These are phyloP conservation scores for Barnettozyma sucrosica DNA, from an alignment of 805 yeast species.

Conservation along the genomic window DNA sequence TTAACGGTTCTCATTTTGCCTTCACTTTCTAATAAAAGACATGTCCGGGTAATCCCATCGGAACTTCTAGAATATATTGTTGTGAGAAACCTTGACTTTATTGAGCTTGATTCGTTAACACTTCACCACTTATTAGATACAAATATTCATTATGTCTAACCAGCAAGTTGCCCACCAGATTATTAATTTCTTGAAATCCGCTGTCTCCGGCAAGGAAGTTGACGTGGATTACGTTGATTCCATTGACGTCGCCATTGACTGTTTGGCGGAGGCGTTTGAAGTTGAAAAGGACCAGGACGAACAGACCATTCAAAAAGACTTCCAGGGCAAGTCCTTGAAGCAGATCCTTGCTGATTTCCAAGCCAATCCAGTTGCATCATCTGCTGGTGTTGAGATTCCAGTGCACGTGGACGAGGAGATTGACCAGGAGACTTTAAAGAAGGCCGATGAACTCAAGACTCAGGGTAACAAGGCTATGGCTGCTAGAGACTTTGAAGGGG, in stretches of 20 bases:
- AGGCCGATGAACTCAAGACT: constrained; percentile 79
- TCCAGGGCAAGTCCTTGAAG: constrained; percentile 42
- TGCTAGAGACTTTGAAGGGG: constrained; percentile 57
- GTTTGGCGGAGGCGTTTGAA: constrained; percentile 81
- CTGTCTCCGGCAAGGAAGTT: constrained; percentile 57
- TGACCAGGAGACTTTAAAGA: constrained; percentile 47
- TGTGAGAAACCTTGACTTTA: not conserved
- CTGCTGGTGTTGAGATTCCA: constrained; percentile 30
- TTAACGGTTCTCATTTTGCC: too few species aligned
- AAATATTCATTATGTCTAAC: constrained; percentile 28
- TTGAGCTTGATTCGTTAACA: not conserved
- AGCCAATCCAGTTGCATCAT: constrained; percentile 21
- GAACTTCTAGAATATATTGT: not conserved
- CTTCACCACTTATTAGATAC: not conserved
- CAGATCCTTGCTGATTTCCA: constrained; percentile 35
- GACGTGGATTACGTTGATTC: constrained; percentile 81
- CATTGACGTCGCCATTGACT: constrained; percentile 88
- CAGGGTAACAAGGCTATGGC: constrained; percentile 93
- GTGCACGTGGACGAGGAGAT: constrained; percentile 38
- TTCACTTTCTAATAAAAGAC: too few species aligned
- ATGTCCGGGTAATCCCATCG: not conserved
- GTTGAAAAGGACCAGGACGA: constrained; percentile 48
- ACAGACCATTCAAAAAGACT: constrained; percentile 26
- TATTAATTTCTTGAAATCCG: constrained; percentile 58
- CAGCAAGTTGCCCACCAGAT: constrained; percentile 69